Evolutionary conservation across 2,329 filamentous ascomycete genomes (phyloP), one percentile per base, ranked within the genome.

Genomic region (Chaetomium olivaceum): DNA sequence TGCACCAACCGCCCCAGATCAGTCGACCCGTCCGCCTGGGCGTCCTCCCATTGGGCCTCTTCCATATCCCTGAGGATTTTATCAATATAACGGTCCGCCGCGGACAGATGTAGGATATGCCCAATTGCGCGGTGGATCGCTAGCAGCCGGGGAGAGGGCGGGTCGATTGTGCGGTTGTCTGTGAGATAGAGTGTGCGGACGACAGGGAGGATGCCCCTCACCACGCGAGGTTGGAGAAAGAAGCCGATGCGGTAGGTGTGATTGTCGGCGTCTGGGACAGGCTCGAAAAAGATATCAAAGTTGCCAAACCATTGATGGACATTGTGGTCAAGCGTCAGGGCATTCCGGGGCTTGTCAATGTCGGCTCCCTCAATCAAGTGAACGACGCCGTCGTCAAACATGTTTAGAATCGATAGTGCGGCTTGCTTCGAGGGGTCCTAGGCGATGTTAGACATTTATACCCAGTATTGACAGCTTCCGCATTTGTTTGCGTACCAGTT

Each of bases 261-360:
- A 52, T 65, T 58, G 27, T 62, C 54, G 25, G 63, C 59, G 48
- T 65, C 67, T 6, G 60, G 29, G 11, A 75, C 64, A 21, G 67
- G 70, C 51, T 75, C 70, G 54, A 76, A 77, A 48, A 68, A 76
- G 19, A 77, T 63, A 5, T 74, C 14, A 58, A 77, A 77, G 23
- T 70, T 52, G 12, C 76, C 73, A 70, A 80, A 79, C 3, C 61
- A 33, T 8, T 46, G 9, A 69, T 78, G 76, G 48, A 74, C 33
- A 7, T 54, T 23, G 39, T 52, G 60, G 11, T 71, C 73, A 39
- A 79, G 71, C 6, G 76, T 78, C 14, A 79, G 70, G 21, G 78
- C 78, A 68, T 82, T 81, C 27, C 70, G 67, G 27, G 77, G 76
- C 57, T 75, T 73, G 68, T 81, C 77, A 62, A 81, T 80, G 11